Evolutionary conservation across 352 stramenopile species (phyloP).

Genomic region (Globisporangium abappressorium): DNA sequence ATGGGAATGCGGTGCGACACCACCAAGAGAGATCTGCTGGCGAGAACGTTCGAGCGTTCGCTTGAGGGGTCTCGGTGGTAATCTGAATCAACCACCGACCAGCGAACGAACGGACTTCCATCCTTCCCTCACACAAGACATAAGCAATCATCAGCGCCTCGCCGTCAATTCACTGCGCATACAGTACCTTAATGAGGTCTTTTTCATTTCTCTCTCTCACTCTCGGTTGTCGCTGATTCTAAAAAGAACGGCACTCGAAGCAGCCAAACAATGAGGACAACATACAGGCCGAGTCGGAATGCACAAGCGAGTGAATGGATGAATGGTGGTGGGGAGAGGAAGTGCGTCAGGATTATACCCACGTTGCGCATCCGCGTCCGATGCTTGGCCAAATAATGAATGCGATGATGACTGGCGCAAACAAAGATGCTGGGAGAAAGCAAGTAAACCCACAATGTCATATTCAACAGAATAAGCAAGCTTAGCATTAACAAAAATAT

Average conservation of each 20-base stretch:
- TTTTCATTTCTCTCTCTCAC: background rate
- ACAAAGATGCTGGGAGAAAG: background rate
- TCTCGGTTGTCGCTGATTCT: background rate
- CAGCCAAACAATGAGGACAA: background rate
- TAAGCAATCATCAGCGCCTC: background rate
- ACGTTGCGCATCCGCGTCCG: background rate
- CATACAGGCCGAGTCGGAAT: too few species aligned
- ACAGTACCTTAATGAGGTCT: background rate
- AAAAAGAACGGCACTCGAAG: background rate
- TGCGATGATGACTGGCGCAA: background rate
- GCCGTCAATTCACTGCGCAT: background rate
- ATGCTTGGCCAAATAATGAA: background rate
- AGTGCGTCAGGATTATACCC: background rate
- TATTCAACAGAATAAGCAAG: too few species aligned
- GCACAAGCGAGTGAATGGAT: background rate
- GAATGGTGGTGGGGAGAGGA: background rate
- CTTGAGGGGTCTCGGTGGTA: background rate
- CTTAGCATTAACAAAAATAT: background rate
- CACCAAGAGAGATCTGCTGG: background rate
- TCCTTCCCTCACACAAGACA: background rate
- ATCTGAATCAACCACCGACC: background rate
- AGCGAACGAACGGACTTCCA: background rate
- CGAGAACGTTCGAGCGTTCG: background rate
- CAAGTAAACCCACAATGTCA: background rate
- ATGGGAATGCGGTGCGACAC: background rate